Evolutionary conservation across 129 eudicot species (phyloP).

Genomic region (Rutidosis leptorrhynchoides): DNA sequence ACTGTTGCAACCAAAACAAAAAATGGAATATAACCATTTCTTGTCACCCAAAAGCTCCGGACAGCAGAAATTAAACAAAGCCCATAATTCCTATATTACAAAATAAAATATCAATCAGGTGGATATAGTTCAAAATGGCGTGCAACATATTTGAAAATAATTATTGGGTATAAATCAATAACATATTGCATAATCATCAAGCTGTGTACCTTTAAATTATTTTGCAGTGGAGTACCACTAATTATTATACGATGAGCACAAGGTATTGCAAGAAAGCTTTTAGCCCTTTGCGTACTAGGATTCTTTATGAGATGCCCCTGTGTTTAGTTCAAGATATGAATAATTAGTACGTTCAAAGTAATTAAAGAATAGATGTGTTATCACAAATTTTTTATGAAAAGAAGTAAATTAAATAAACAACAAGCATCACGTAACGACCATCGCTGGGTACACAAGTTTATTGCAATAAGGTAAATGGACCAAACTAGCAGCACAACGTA

Average conservation of each 20-base stretch:
- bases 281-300: constrained; percentile 97
- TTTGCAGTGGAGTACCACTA: constrained; percentile 97
- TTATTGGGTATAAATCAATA: not conserved
- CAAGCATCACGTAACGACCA: not conserved
- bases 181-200: constrained; percentile 8
- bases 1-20: too few species aligned
- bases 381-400: not conserved
- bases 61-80: constrained; percentile 86
- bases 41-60: constrained; percentile 95
- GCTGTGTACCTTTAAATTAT: constrained; percentile 72
- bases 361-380: constrained; percentile 1
- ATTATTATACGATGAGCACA: constrained; percentile 83
- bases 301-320: constrained; percentile 98
- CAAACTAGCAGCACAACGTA: constrained; percentile 19
- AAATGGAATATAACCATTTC: constrained; percentile 48
- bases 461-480: not conserved
- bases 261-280: constrained; percentile 87
- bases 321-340: constrained; percentile 15
- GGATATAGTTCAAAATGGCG: constrained; percentile 11
- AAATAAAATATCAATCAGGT: constrained; percentile 4
- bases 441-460: too few species aligned
- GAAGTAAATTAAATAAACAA: not conserved
- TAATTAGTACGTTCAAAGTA: not conserved
- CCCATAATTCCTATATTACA: constrained; percentile 78
- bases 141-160: not conserved